Percentiles rank a stretch among this genome's conserved stretches.
These are phyloP conservation scores for Casuarina glauca DNA, from an alignment of 306 rosid species.

Conservation along the genomic window DNA sequence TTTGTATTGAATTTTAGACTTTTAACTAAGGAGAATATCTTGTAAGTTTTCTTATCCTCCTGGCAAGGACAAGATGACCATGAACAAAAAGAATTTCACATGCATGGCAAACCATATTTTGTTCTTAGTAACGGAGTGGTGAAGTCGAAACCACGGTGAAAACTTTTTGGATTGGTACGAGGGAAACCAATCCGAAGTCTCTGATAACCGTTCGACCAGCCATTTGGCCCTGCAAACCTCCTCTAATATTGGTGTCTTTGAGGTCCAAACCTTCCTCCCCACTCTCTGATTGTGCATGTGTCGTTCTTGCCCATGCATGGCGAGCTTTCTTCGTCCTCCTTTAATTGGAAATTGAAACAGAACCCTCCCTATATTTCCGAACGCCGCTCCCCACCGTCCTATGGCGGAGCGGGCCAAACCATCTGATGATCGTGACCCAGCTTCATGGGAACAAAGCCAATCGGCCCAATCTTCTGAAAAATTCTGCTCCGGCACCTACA, in stretches of 20 bases:
- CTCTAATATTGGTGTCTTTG: conserved; percentile 12
- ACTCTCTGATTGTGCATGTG: conserved; percentile 22
- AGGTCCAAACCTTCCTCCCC: conserved; percentile 12
- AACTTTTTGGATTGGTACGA: not conserved
- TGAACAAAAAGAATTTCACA: too few relatives aligned
- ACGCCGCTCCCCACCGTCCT: conserved; percentile 52
- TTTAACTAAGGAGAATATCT: too few relatives aligned
- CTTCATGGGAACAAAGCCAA: not conserved
- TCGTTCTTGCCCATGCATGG: conserved; percentile 26
- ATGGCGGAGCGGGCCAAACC: conserved; percentile 72
- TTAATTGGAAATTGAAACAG: not conserved
- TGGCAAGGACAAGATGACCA: too few relatives aligned
- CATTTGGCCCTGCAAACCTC: conserved; percentile 32
- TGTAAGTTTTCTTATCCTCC: too few relatives aligned
- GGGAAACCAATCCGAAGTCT: not conserved
- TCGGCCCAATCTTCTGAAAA: not conserved
- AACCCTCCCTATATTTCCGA: conserved; percentile 12
- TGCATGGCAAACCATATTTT: too few relatives aligned
- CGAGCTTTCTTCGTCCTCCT: conserved; percentile 22
- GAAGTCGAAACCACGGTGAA: not conserved
- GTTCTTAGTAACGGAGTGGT: too few relatives aligned
- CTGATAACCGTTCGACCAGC: not conserved
- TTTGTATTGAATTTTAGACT: too few relatives aligned
- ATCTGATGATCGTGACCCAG: not conserved
- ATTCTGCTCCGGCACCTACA: conserved; percentile 36